Evolutionary conservation across 208 protist genomes (phyloP), one percentile per base, ranked within the genome.

Genomic region (Crithidia mellificae): DNA sequence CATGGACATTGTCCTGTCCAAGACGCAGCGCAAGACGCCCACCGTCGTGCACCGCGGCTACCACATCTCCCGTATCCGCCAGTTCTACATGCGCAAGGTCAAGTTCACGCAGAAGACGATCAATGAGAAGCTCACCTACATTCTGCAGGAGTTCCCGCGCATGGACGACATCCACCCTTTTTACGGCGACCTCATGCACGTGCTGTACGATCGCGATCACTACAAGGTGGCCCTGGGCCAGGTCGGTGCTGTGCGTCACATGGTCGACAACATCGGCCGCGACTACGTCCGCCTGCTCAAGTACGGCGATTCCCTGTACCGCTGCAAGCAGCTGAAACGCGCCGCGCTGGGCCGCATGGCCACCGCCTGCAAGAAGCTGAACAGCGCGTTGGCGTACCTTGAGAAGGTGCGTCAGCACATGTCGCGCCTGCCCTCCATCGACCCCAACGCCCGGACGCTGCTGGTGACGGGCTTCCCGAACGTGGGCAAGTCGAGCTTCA

Each of bases 381-480:
- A 91, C 39, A 84, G 88, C 55, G 90, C 87, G 4, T 85, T 99
- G 50, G 85, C 82, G 4, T 99, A 99, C 79, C 88, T 99, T 12
- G 99, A 99, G 90, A 98, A 99, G 76, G 98, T 99, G 14, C 87
- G 99, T 17, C 98, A 99, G 89, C 99, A 99, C 92, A 95, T 99
- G 81, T 89, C 97, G 6, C 94, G 99, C 83, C 80, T 99, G 7
- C 99, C 99, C 8, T 95, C 91, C 6, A 99, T 99, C 78, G 99
- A 99, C 84, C 99, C 99, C 61, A 98, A 97, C 72, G 96, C 98
- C 7, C 90, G 97, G 57, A 99, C 99, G 6, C 76, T 99, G 17
- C 86, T 99, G 50, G 74, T 99, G 32, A 97, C 88, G 22, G 99
- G 98, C 22, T 99, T 98, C 82, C 99, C 99, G 34, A 99, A 99